Evolutionary conservation across 2,329 filamentous ascomycete genomes (phyloP).

Genomic region (Penicillium sp.): DNA sequence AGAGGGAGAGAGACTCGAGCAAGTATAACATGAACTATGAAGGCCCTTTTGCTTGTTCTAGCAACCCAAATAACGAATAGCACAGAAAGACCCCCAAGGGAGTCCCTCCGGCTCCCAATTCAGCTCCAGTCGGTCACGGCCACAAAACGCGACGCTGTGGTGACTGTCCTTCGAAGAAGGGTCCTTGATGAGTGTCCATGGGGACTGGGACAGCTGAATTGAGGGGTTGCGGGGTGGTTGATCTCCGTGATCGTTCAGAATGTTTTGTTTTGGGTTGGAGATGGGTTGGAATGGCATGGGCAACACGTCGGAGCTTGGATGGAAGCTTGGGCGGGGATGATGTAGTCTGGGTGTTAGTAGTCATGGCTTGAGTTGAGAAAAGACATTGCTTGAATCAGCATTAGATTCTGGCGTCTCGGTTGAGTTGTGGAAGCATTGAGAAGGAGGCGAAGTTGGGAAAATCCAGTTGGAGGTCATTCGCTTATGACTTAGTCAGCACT

Average conservation of each 20-base stretch:
- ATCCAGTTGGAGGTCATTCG: constrained; percentile 2
- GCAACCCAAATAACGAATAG: constrained; percentile 38
- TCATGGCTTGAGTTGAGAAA: too few relatives aligned
- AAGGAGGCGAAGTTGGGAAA: neutral
- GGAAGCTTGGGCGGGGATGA: neutral
- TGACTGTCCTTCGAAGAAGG: constrained; percentile 45
- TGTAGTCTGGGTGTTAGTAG: neutral
- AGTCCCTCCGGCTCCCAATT: constrained; percentile 34
- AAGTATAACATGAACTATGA: constrained; percentile 54
- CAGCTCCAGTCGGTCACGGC: constrained; percentile 51
- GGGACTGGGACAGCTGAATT: constrained; percentile 45
- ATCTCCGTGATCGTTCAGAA: neutral
- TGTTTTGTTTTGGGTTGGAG: neutral
- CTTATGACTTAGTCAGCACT: constrained; percentile 4
- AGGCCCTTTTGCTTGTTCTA: constrained; percentile 49
- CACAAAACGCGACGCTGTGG: constrained; percentile 50
- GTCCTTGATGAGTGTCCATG: constrained; percentile 34
- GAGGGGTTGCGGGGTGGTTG: constrained; percentile 36
- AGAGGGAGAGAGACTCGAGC: constrained; percentile 36
- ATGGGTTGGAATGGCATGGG: neutral
- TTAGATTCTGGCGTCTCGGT: constrained; percentile 14
- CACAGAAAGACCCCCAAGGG: constrained; percentile 18
- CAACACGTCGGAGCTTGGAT: neutral
- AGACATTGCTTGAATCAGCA: constrained; percentile 12
- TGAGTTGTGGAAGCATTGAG: neutral